Conservation (phyloP, 2,329 filamentous ascomycete genomes). For the Nothophaeocryptopus gaeumannii region DNA sequence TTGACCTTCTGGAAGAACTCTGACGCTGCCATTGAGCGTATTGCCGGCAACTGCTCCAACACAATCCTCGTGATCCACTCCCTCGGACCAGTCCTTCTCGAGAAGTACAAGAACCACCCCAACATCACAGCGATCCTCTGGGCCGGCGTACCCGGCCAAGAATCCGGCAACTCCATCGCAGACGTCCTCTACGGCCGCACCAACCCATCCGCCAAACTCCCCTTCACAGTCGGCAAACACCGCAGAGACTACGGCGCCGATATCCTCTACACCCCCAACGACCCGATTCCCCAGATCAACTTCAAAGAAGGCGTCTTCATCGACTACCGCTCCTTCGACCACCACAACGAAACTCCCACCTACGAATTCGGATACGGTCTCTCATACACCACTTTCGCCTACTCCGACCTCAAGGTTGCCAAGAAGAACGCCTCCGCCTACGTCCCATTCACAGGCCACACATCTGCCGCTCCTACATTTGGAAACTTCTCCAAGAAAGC, state of each 20-base stretch:
- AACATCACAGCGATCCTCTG: slow-evolving; percentile 35
- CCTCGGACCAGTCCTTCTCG: slow-evolving; percentile 28
- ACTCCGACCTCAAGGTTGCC: slow-evolving; percentile 57
- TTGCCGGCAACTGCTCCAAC: slow-evolving; percentile 36
- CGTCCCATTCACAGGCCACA: slow-evolving; percentile 58
- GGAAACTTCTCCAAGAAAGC: slow-evolving; percentile 62
- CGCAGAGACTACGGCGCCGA: slow-evolving; percentile 32
- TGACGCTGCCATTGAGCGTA: slow-evolving; percentile 60
- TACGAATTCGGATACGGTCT: slow-evolving; percentile 54
- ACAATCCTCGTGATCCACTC: slow-evolving; percentile 34
- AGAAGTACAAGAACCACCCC: slow-evolving; percentile 31
- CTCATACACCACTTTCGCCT: slow-evolving; percentile 75
- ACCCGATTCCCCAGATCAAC: slow-evolving; percentile 37
- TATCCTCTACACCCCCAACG: slow-evolving; percentile 40
- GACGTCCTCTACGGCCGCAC: slow-evolving; percentile 32
- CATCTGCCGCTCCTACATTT: slow-evolving; percentile 59
- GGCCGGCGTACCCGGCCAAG: slow-evolving; percentile 33
- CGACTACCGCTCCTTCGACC: slow-evolving; percentile 62
- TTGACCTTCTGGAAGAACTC: slow-evolving; percentile 43
- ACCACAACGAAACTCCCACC: slow-evolving; percentile 39
- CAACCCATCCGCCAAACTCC: slow-evolving; percentile 31
- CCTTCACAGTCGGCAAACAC: slow-evolving; percentile 33
- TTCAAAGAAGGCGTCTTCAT: slow-evolving; percentile 65
- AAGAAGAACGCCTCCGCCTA: slow-evolving; percentile 49
- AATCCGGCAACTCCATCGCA: slow-evolving; percentile 29